These are phyloP conservation scores for Porcisia hertigi DNA, from an alignment of 208 protist genomes.

Conservation along the genomic window DNA sequence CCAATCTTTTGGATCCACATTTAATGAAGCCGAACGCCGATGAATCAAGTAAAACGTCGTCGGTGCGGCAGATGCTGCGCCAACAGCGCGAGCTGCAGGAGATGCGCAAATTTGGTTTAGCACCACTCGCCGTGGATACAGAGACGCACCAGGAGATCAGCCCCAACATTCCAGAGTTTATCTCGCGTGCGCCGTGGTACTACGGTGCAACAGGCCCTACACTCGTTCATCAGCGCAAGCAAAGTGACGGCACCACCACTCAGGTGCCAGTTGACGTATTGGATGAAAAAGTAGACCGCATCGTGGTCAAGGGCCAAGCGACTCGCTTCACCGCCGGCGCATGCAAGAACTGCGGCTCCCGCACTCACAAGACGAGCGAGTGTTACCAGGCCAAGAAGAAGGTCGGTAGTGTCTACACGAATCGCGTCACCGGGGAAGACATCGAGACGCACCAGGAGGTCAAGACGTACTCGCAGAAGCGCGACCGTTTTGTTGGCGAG, in stretches of 20 bases:
- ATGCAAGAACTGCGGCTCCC: slow-evolving; percentile 98
- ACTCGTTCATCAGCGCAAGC: slow-evolving; percentile 91
- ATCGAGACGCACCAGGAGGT: slow-evolving; percentile 25
- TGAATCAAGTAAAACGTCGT: slow-evolving; percentile 17
- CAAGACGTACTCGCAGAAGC: slow-evolving; percentile 68
- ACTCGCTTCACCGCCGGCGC: slow-evolving; percentile 96
- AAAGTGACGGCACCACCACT: slow-evolving; percentile 8
- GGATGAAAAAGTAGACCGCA: slow-evolving; percentile 42
- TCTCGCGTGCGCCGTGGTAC: slow-evolving; percentile 97
- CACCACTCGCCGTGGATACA: slow-evolving; percentile 80
- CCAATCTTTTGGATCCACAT: not conserved
- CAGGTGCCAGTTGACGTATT: slow-evolving; percentile 28
- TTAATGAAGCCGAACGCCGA: slow-evolving; percentile 14
- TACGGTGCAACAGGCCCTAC: slow-evolving; percentile 76
- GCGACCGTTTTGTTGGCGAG: slow-evolving; percentile 67
- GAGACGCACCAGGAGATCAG: slow-evolving; percentile 92
- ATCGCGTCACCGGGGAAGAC: slow-evolving; percentile 66
- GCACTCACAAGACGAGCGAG: slow-evolving; percentile 96
- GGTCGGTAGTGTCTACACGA: slow-evolving; percentile 70
- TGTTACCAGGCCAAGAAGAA: slow-evolving; percentile 93
- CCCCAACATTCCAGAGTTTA: slow-evolving; percentile 99
- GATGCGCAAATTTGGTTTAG: slow-evolving; percentile 84
- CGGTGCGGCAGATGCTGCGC: slow-evolving; percentile 70
- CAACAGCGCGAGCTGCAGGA: slow-evolving; percentile 86
- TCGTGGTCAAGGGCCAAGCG: slow-evolving; percentile 54